phyloP scores from a whole-genome alignment of 441 rosid species.

The Euphorbia celastroides region DNA sequence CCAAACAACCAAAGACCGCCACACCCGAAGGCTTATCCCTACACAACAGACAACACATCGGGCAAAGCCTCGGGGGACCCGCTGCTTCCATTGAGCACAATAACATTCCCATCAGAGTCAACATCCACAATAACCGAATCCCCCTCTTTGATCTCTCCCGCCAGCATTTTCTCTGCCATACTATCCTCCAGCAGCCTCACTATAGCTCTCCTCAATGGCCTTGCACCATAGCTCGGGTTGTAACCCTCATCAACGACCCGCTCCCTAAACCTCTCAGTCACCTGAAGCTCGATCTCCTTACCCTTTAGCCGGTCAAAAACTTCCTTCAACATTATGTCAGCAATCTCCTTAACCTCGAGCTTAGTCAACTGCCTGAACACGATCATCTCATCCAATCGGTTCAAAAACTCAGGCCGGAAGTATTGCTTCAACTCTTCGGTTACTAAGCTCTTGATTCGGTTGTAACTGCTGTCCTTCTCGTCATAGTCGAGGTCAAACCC shows the following conservation, averaged over 20 bases:
- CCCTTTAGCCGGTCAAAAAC: slow-evolving; percentile 71
- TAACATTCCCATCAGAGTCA: slow-evolving; percentile 71
- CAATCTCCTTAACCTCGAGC: slow-evolving; percentile 92
- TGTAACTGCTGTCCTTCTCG: slow-evolving; percentile 90
- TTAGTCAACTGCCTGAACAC: slow-evolving; percentile 94
- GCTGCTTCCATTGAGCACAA: slow-evolving; percentile 76
- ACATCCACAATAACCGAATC: slow-evolving; percentile 94
- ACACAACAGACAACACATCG: slow-evolving; percentile 50
- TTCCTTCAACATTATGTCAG: slow-evolving; percentile 90
- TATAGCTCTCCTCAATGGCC: slow-evolving; percentile 94
- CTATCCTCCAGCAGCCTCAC: slow-evolving; percentile 95
- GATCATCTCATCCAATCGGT: slow-evolving; percentile 95
- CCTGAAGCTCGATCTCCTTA: slow-evolving; percentile 92
- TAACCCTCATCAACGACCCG: slow-evolving; percentile 95
- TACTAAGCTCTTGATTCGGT: slow-evolving; percentile 87
- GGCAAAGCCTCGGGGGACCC: slow-evolving; percentile 56
- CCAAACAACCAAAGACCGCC: slow-evolving; percentile 12
- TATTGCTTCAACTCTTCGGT: slow-evolving; percentile 86
- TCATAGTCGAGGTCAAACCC: slow-evolving; percentile 95
- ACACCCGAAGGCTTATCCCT: slow-evolving; percentile 19
- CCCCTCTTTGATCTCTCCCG: slow-evolving; percentile 89
- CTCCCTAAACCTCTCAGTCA: slow-evolving; percentile 85
- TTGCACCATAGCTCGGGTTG: slow-evolving; percentile 93
- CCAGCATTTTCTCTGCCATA: slow-evolving; percentile 99
- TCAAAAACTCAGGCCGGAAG: slow-evolving; percentile 93